These are phyloP conservation scores for Boletus rubropictus DNA, from an alignment of 768 basidiomycete species.

Conservation along the genomic window DNA sequence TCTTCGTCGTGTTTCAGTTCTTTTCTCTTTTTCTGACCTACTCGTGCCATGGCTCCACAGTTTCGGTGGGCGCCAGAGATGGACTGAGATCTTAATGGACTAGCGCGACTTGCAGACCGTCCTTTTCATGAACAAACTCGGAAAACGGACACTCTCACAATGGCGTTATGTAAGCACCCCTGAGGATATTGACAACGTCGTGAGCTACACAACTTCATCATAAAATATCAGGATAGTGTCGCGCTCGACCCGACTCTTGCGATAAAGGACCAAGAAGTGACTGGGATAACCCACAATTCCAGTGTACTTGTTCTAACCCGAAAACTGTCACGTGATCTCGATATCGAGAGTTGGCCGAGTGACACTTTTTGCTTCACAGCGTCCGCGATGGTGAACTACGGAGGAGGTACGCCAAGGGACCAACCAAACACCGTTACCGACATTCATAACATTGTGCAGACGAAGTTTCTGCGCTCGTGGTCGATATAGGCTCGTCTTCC, in stretches of 20 bases:
- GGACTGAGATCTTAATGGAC: too few relatives aligned
- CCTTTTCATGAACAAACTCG: too few relatives aligned
- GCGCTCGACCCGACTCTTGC: neutral
- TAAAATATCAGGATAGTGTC: neutral
- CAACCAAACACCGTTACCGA: neutral
- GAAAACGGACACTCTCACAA: too few relatives aligned
- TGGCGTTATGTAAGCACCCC: slow-evolving; percentile 16
- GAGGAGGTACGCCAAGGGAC: slow-evolving; percentile 57
- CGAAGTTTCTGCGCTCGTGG: slow-evolving; percentile 93
- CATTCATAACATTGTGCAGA: slow-evolving; percentile 43
- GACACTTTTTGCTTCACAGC: neutral
- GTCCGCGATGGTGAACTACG: slow-evolving; percentile 72
- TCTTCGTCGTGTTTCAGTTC: slow-evolving; percentile 39
- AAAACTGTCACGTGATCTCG: slow-evolving; percentile 5
- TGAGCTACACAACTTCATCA: neutral
- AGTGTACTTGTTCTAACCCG: neutral
- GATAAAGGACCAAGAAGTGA: too few relatives aligned
- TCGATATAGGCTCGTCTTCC: slow-evolving; percentile 89
- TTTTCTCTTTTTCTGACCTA: slow-evolving; percentile 53
- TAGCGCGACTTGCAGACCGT: too few relatives aligned
- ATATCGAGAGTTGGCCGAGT: neutral
- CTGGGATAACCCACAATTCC: too few relatives aligned
- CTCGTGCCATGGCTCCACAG: slow-evolving; percentile 32
- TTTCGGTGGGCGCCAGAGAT: too few relatives aligned
- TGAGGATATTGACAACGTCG: neutral